Evolutionary conservation across 1,284 basidiomycete species (phyloP), one percentile per base, ranked within the genome.

Genomic region (Naganishia albida): DNA sequence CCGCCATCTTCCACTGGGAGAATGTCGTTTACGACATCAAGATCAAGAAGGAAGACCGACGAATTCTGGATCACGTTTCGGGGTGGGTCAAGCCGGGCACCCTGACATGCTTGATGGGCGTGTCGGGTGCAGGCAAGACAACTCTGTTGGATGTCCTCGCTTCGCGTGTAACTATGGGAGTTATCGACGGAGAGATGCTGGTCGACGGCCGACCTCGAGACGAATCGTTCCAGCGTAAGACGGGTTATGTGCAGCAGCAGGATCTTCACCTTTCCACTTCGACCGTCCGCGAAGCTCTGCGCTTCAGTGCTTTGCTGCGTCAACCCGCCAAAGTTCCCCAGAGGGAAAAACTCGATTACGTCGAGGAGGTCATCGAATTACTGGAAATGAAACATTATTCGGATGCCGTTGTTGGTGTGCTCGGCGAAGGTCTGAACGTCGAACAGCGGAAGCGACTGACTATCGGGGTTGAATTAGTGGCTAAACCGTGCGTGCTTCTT

Each of bases 81-180:
- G 93, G 93, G 0, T 94, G 85, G 76, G 91, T 92, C 46, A 85
- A 85, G 23, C 90, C 90, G 0, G 88, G 89, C 6, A 90, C 87
- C 71, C 80, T 94, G 65, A 92, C 92, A 81, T 71, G 85, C 64
- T 71, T 75, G 6, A 81, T 80, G 75, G 68, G 91, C 26, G 88
- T 88, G 64, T 89, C 88, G 16, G 93, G 92, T 48, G 83, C 83
- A 10, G 83, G 83, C 30, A 89, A 89, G 84, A 91, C 89, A 0
- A 91, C 88, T 0, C 79, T 93, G 0, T 81, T 94, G 56, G 91
- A 95, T 74, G 90, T 90, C 1, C 81, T 95, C 7, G 91, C 92
- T 0, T 84, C 89, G 67, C 86, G 91, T 16, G 85, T 85, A 18
- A 84, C 83, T n/a, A 85, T 84, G 63, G 93, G 92, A 23, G 84